Percentiles rank a stretch among this genome's conserved stretches.
phyloP scores from a whole-genome alignment of 345 rosid genomes.

The Geranium rotundifolium region DNA sequence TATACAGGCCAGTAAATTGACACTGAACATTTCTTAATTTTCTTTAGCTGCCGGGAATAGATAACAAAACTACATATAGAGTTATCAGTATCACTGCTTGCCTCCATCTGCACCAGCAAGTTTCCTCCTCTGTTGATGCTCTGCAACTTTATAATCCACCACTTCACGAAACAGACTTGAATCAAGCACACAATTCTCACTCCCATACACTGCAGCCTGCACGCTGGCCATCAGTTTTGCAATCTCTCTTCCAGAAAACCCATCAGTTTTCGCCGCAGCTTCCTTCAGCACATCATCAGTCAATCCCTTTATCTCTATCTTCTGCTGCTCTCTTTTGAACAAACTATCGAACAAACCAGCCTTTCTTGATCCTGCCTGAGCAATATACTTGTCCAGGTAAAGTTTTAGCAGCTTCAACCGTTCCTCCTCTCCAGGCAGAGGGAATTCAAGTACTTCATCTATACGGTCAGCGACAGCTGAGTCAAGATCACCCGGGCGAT shows the following conservation, averaged over 20 bases:
- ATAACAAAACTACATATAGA: neutral
- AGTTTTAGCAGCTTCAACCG: slow-evolving; percentile 79
- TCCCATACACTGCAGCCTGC: slow-evolving; percentile 93
- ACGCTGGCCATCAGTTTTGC: slow-evolving; percentile 89
- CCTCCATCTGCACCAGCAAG: slow-evolving; percentile 31
- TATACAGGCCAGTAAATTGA: no score
- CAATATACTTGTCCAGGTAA: slow-evolving; percentile 76
- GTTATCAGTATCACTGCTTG: no score
- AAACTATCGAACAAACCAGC: slow-evolving; percentile 37
- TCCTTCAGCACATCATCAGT: slow-evolving; percentile 66
- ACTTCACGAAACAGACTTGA: slow-evolving; percentile 70
- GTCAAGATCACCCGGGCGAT: slow-evolving; percentile 97
- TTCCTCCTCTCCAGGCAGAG: slow-evolving; percentile 74
- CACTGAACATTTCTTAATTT: no score
- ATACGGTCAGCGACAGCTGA: slow-evolving; percentile 88
- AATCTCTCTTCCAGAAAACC: slow-evolving; percentile 87
- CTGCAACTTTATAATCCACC: slow-evolving; percentile 86
- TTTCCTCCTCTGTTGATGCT: slow-evolving; percentile 80
- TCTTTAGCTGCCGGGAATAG: no score
- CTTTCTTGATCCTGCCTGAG: slow-evolving; percentile 52
- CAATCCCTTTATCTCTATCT: slow-evolving; percentile 70
- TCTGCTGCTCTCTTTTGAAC: slow-evolving; percentile 45
- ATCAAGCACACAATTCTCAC: slow-evolving; percentile 63
- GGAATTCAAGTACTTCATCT: slow-evolving; percentile 87
- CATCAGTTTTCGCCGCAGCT: slow-evolving; percentile 74